Percentiles rank a stretch among this genome's conserved stretches.
Conservation (phyloP, 75 land plant genomes). For the Selaginella tamariscina region DNA sequence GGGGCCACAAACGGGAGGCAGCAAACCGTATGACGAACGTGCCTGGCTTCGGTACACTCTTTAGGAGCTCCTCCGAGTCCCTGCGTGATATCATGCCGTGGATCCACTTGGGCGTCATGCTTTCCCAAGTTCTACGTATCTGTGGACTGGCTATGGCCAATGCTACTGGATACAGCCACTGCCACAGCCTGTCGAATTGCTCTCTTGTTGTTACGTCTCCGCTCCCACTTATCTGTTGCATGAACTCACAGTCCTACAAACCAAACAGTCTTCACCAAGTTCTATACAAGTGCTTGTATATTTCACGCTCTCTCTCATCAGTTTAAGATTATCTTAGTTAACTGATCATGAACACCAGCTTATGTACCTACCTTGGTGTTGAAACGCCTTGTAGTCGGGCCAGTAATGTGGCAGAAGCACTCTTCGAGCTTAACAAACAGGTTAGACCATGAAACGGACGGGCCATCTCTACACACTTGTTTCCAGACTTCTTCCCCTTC, state of each 20-base stretch:
- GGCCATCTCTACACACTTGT: conserved; percentile 27
- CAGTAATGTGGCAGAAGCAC: conserved; percentile 42
- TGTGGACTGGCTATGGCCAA: conserved; percentile 43
- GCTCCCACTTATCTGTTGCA: conserved; percentile 50
- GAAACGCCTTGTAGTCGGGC: conserved; percentile 38
- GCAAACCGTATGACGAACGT: conserved; percentile 79
- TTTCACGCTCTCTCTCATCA: no score
- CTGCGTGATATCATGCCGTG: conserved; percentile 74
- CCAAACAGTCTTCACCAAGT: no score
- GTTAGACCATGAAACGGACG: conserved; percentile 46
- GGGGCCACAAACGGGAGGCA: conserved; percentile 85
- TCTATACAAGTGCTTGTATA: no score
- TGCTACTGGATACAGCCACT: conserved; percentile 82
- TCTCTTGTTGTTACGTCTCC: conserved; percentile 33
- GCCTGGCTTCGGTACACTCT: conserved; percentile 45
- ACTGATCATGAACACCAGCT: no score
- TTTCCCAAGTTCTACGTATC: conserved; percentile 45
- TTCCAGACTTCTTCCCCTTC: conserved; percentile 61
- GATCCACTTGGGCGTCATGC: conserved; percentile 66
- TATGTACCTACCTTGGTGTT: conserved; percentile 56
- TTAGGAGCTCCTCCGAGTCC: conserved; percentile 69
- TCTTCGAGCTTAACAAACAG: conserved; percentile 42
- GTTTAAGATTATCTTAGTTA: background rate
- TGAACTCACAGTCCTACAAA: conserved; percentile 56
- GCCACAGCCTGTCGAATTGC: conserved; percentile 73